Evolutionary conservation across 768 basidiomycete genomes (phyloP).

Genomic region (Cystofilobasidium bisporidii): DNA sequence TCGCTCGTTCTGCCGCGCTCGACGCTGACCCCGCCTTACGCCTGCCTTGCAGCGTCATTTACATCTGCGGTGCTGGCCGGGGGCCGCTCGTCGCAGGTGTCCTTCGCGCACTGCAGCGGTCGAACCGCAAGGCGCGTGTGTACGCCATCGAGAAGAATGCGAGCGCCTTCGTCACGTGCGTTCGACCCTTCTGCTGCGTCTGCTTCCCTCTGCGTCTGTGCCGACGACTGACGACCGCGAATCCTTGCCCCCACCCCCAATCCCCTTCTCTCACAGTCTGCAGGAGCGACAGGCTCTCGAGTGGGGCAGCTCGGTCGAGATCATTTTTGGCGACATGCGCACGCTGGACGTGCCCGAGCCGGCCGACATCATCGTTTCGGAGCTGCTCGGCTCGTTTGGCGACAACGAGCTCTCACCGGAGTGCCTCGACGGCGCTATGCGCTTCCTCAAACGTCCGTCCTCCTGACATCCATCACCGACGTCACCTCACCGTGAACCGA

Average conservation of each 20-base stretch:
- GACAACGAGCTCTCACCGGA: conserved; percentile 98
- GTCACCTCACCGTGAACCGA: too few species aligned
- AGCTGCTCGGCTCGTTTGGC: conserved; percentile 91
- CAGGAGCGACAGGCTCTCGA: conserved; percentile 71
- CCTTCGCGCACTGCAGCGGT: conserved; percentile 62
- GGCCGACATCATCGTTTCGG: conserved; percentile 88
- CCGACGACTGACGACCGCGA: too few species aligned
- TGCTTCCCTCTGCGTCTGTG: background rate
- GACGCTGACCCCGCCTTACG: conserved; percentile 14
- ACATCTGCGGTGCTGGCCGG: conserved; percentile 88
- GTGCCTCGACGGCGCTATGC: conserved; percentile 88
- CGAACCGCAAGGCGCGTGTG: conserved; percentile 54
- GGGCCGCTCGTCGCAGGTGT: conserved; percentile 84
- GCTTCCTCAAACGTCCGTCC: conserved; percentile 76
- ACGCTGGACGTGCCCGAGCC: conserved; percentile 67
- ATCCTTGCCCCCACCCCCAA: background rate
- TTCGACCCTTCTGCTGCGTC: conserved; percentile 28
- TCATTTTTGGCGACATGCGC: conserved; percentile 95
- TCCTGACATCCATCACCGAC: background rate
- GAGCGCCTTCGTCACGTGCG: conserved; percentile 87
- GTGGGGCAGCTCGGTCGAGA: conserved; percentile 69
- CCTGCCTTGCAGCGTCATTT: conserved; percentile 53
- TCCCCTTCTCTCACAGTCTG: conserved; percentile 47
- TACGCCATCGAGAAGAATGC: conserved; percentile 96
- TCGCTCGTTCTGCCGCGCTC: background rate